phyloP scores from a whole-genome alignment of 176 grass and related monocot species.

The Hsuehochloa calcarea region DNA sequence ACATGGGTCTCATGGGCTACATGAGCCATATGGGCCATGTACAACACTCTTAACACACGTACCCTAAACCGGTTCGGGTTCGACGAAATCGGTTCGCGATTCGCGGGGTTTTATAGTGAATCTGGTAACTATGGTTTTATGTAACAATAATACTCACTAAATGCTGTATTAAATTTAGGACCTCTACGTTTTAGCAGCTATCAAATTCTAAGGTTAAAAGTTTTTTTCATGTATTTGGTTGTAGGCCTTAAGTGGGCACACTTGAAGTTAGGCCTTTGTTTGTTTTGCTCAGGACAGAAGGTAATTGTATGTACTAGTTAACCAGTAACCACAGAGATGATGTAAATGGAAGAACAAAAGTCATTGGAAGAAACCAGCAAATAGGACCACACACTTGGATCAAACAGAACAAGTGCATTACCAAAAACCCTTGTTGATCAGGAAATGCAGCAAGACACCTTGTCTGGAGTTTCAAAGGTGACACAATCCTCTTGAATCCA shows the following conservation, averaged over 20 bases:
- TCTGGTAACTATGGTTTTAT: neutral
- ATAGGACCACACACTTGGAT: neutral
- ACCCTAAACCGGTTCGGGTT: no score
- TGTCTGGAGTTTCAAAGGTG: slow-evolving; percentile 87
- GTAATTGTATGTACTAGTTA: neutral
- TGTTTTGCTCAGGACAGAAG: neutral
- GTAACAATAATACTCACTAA: neutral
- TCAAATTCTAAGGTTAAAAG: neutral
- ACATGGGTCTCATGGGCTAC: no score
- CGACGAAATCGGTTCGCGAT: no score
- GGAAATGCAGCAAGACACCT: slow-evolving; percentile 91
- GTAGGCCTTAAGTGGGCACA: neutral
- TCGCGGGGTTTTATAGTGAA: no score
- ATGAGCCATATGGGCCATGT: no score
- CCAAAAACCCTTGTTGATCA: slow-evolving; percentile 99
- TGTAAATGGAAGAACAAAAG: neutral
- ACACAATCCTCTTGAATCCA: slow-evolving; percentile 85
- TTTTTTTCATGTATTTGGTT: neutral
- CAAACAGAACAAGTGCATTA: slow-evolving; percentile 37
- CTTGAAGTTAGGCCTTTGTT: neutral
- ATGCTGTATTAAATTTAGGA: neutral
- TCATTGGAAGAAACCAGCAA: neutral
- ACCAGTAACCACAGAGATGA: neutral
- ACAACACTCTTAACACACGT: no score
- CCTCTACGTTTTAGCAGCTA: neutral